A percentile compares a stretch with the other conserved stretches of the same genome.
Evolutionary conservation across 192 early-diverging fungal species (phyloP).

Genomic region (Lobosporangium transversale): DNA sequence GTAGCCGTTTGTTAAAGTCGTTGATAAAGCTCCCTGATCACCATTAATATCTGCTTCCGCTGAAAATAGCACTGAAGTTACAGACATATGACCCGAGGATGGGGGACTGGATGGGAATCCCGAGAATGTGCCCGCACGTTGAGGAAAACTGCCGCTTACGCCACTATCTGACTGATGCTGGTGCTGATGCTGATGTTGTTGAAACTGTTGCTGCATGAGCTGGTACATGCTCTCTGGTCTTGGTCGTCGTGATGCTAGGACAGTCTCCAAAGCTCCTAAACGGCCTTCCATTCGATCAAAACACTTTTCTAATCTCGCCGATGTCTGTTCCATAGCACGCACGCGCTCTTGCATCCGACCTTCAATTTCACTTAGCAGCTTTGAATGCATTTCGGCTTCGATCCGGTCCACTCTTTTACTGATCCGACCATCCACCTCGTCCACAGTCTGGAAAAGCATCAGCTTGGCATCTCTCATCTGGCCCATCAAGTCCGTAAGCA

Average conservation of each 20-base stretch:
- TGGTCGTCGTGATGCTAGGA: constrained; percentile 37
- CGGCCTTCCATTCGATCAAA: constrained; percentile 51
- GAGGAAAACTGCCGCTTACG: not conserved
- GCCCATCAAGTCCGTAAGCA: constrained; percentile 47
- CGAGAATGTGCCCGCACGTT: constrained; percentile 39
- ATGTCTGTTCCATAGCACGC: constrained; percentile 48
- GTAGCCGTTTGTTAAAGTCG: not conserved
- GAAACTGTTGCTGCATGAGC: constrained; percentile 41
- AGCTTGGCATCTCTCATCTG: constrained; percentile 52
- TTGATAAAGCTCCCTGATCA: constrained; percentile 2
- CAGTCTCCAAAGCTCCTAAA: constrained; percentile 43
- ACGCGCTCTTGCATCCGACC: constrained; percentile 46
- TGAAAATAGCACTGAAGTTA: constrained; percentile 29
- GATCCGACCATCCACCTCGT: constrained; percentile 50
- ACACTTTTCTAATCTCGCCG: constrained; percentile 37
- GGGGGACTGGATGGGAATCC: constrained; percentile 30
- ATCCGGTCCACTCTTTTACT: constrained; percentile 46
- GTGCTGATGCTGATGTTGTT: constrained; percentile 32
- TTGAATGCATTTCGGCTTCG: constrained; percentile 53
- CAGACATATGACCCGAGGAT: constrained; percentile 16
- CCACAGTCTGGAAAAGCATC: constrained; percentile 50
- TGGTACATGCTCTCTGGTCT: constrained; percentile 55
- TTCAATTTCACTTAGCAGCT: constrained; percentile 49
- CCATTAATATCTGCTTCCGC: constrained; percentile 4
- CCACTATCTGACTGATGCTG: not conserved